Evolutionary conservation across 345 rosid genomes (phyloP), one percentile per base, ranked within the genome.

Genomic region (Rhodamnia rubescens): DNA sequence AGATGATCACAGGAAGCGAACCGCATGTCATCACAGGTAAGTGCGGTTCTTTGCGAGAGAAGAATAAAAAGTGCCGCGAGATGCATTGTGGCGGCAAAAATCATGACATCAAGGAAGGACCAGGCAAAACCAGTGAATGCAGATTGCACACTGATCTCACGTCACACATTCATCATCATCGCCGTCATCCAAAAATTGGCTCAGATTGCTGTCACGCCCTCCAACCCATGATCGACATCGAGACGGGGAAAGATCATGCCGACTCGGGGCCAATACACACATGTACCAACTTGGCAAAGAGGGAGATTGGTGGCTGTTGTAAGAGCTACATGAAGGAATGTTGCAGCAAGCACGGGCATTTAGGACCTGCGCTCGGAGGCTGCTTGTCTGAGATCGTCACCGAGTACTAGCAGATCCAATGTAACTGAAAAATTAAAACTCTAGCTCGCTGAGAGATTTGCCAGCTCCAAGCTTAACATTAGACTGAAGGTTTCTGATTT

Each of bases 301-400:
- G 90, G 78, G 93, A 89, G 61, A 64, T 51, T 20, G 92, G 89
- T 27, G 89, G 92, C 32, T 91, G 93, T 82, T 91, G 95, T 88
- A 90, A 84, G 88, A 89, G 90, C 85, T 90, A 89, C 83, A 81
- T 85, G 88, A 89, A 89, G 83, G 92, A 91, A 86, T 91, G 92
- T 36, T 89, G 92, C 44, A 74, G 86, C 21, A 85, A 87, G 74
- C 90, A 88, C 53, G 89, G 87, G 26, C 91, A 90, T 21, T 84
- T 87, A 53, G 88, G 88, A 74, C 53, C 64, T 74, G 86, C 88
- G 9, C 84, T 87, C 36, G 90, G 90, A 74, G 88, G 86, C 82
- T 53, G 88, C 69, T 87, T 88, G n/a, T 83, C 89, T 14, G 92
- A 92, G 52, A 88, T 92, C 24, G 84, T 87, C n/a, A 88, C 84